These are phyloP conservation scores for Botryotinia narcissicola DNA, from an alignment of 2,329 filamentous ascomycete species.

Conservation along the genomic window DNA sequence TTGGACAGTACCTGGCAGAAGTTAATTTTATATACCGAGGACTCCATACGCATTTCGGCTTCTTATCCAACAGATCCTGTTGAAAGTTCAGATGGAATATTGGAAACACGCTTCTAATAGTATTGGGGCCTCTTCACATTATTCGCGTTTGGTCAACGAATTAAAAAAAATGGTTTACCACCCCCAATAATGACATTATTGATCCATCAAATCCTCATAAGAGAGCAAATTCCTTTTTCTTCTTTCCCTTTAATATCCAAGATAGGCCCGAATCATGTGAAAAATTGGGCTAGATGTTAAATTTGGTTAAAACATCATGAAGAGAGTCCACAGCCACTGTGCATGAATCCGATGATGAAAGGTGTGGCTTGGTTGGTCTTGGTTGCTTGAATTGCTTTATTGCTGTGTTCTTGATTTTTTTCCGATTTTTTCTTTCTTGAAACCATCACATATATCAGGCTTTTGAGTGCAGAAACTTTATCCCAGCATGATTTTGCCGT, in stretches of 20 bases:
- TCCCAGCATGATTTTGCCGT: neutral
- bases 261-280: neutral
- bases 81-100: neutral
- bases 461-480: neutral
- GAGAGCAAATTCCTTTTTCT: neutral
- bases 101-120: neutral
- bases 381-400: neutral
- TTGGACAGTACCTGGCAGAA: neutral
- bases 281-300: neutral
- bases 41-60: neutral
- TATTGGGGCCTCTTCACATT: neutral
- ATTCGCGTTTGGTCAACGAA: neutral
- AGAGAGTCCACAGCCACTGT: neutral
- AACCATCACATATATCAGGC: neutral
- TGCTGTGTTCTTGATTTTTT: neutral
- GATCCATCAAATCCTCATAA: neutral
- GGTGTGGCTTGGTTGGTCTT: constrained; percentile 4
- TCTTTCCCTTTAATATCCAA: neutral
- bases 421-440: neutral
- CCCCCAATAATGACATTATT: neutral
- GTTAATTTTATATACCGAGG: neutral
- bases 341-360: constrained; percentile 1
- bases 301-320: neutral
- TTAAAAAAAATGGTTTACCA: neutral
- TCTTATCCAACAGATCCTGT: neutral